phyloP scores from a whole-genome alignment of 176 grass and related monocot genomes.

The Panicum miliaceum region DNA sequence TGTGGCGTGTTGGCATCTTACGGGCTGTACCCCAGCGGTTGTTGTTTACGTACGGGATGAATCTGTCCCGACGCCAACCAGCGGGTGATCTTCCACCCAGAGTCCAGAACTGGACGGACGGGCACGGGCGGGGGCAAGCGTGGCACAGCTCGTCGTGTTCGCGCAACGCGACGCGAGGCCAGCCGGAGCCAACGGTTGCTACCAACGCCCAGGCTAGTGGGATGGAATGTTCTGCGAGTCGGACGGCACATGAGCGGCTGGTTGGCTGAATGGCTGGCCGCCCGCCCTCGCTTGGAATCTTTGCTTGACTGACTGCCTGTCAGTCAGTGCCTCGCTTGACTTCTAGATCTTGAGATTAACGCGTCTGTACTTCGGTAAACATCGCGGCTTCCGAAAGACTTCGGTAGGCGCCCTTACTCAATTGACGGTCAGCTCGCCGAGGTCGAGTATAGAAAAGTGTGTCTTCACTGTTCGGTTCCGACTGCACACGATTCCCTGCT shows the following conservation, averaged over 20 bases:
- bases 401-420: constrained; percentile 24
- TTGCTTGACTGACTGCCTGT: neutral
- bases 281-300: constrained; percentile 21
- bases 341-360: neutral
- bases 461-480: no score
- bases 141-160: constrained; percentile 24
- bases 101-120: neutral
- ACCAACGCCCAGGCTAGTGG: neutral
- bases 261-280: no score
- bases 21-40: neutral
- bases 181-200: neutral
- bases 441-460: neutral
- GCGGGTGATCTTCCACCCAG: neutral
- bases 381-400: neutral
- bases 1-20: neutral
- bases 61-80: neutral
- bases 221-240: neutral
- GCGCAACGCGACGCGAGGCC: constrained; percentile 33
- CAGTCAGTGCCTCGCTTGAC: neutral
- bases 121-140: neutral
- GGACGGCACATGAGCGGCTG: constrained; percentile 28
- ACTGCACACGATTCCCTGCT: neutral
- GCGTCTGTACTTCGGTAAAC: constrained; percentile 27
- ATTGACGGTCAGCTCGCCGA: constrained; percentile 12
- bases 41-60: constrained; percentile 19